Evolutionary conservation across 805 yeast species (phyloP), one percentile per base, ranked within the genome.

Genomic region (Candida xiaguanensis): DNA sequence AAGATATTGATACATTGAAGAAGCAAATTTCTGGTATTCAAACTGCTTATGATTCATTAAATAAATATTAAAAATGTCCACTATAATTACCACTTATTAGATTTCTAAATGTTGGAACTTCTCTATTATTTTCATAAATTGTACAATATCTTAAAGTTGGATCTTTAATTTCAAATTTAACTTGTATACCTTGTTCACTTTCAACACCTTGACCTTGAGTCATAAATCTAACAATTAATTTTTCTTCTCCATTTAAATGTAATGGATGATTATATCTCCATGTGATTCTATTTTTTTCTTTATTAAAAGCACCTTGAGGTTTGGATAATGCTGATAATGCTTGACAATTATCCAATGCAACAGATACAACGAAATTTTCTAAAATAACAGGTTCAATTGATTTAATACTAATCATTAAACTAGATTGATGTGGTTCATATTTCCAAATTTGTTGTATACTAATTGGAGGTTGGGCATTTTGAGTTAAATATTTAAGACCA

Each of bases 251-350:
- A 28, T 37, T 32, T 42, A 77, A 67, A 5, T 47, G 50, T 26
- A 76, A 46, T 3, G 77, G 72, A 8, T 61, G 46, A 20, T 50
- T 45, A 49, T 80, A 78, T 56, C 84, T 77, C 96, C 97, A 90
- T 0, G 93, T 82, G 42, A 93, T 82, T 61, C 97, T 77, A 49
- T 79, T 82, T 55, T 79, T 81, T 38, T 89, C 97, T 53, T 78
- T 83, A 61, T 83, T 87, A 70, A 89, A 91, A 1, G 95, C 78
- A 41, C 97, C 98, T 40, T 85, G 81, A 4, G 99, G 99, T 57
- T 85, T 87, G 3, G 95, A 84, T 45, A 89, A 80, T 1, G 96
- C 97, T 15, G 82, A 71, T 1, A 80, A 65, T 3, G 83, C 74
- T 13, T 77, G 73, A 8, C 85, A 82, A 26, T 82, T 84, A 13